Evolutionary conservation across 306 rosid genomes (phyloP).

Genomic region (Nissolia schottii): DNA sequence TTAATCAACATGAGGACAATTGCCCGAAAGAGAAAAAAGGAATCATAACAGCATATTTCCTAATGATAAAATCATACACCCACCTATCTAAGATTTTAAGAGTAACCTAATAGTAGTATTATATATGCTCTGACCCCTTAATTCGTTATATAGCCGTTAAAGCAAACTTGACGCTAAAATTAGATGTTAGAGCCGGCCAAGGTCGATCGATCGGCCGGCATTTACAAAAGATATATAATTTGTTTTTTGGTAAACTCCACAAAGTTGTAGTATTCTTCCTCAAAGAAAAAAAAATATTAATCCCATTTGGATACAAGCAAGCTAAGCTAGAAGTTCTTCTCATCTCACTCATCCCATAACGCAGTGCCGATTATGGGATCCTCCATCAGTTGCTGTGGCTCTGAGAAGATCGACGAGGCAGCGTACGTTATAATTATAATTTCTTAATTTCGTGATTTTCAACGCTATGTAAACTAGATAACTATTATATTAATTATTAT

Average conservation of each 20-base stretch:
- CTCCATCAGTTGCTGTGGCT: constrained; percentile 49
- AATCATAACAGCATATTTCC: constrained; percentile 15
- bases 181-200: constrained; percentile 56
- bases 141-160: not conserved
- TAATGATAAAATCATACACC: not conserved
- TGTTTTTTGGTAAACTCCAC: not conserved
- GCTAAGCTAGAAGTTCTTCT: no score
- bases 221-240: not conserved
- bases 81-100: not conserved
- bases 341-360: constrained; percentile 2
- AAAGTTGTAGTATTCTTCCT: not conserved
- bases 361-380: constrained; percentile 55
- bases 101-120: not conserved
- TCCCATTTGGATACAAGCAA: constrained; percentile 6
- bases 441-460: not conserved
- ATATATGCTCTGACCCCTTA: not conserved
- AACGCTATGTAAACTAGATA: not conserved
- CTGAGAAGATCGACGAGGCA: constrained; percentile 62
- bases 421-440: constrained; percentile 33
- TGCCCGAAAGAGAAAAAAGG: not conserved
- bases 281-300: constrained; percentile 30
- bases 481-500: not conserved
- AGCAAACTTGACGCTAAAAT: constrained; percentile 8
- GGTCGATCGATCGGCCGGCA: constrained; percentile 64
- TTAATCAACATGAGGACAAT: not conserved